phyloP scores from a whole-genome alignment of 2,329 filamentous ascomycete species.

The Fusarium fracticaudum region DNA sequence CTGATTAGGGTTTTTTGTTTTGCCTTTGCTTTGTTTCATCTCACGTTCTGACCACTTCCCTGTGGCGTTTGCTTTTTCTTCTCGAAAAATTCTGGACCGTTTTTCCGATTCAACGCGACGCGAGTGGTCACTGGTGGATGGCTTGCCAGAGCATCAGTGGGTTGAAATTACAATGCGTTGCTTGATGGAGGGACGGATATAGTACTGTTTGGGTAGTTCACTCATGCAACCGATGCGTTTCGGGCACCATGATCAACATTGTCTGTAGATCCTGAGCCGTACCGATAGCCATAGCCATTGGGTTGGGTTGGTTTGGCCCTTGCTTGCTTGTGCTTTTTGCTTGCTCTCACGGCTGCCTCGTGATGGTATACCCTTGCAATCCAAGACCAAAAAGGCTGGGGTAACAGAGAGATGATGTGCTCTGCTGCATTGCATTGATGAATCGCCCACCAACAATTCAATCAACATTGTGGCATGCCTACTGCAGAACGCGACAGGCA shows the following conservation, averaged over 20 bases:
- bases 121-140: constrained; percentile 2
- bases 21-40: constrained; percentile 23
- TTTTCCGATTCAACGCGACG: neutral
- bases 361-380: constrained; percentile 10
- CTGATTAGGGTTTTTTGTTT: constrained; percentile 1
- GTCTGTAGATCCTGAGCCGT: constrained; percentile 17
- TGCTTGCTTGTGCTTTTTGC: constrained; percentile 7
- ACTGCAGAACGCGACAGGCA: neutral
- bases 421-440: constrained; percentile 22
- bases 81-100: constrained; percentile 33
- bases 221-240: constrained; percentile 20
- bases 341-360: constrained; percentile 6
- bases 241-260: constrained; percentile 18
- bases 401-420: constrained; percentile 5
- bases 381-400: neutral
- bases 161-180: neutral
- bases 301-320: neutral
- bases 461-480: neutral
- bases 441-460: neutral
- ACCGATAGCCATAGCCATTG: neutral
- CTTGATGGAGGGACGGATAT: constrained; percentile 8
- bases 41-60: constrained; percentile 18
- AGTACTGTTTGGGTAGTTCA: neutral
- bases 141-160: neutral
- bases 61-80: constrained; percentile 40